phyloP scores from a whole-genome alignment of 345 rosid species.

The Carallia brachiata region DNA sequence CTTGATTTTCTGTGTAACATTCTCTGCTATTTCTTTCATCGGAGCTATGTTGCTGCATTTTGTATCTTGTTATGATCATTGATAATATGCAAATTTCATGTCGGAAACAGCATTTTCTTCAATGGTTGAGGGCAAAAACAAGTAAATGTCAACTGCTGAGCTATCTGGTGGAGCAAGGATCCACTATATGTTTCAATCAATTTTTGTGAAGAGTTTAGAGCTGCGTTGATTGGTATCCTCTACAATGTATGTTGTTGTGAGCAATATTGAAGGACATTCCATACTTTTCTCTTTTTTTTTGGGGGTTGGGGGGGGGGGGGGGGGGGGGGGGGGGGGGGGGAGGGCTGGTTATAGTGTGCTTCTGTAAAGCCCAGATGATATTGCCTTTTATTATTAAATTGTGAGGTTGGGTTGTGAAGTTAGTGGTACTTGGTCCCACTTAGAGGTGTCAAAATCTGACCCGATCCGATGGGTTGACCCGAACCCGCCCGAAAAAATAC shows the following conservation, averaged over 20 bases:
- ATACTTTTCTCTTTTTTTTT: too few relatives aligned
- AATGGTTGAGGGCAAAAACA: slow-evolving; percentile 84
- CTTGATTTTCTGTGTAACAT: slow-evolving; percentile 5
- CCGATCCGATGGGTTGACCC: too few relatives aligned
- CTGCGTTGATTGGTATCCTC: slow-evolving; percentile 24
- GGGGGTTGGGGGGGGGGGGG: too few relatives aligned
- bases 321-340: too few relatives aligned
- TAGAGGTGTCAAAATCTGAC: too few relatives aligned
- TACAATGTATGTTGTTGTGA: not conserved
- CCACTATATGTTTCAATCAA: slow-evolving; percentile 84
- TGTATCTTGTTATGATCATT: slow-evolving; percentile 4
- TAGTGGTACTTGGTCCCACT: too few relatives aligned
- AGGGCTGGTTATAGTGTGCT: too few relatives aligned
- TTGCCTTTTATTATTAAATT: too few relatives aligned
- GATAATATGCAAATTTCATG: slow-evolving; percentile 13
- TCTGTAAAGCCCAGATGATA: too few relatives aligned
- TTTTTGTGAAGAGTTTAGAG: slow-evolving; percentile 90
- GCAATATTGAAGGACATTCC: not conserved
- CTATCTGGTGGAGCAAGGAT: slow-evolving; percentile 96
- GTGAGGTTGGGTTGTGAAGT: too few relatives aligned
- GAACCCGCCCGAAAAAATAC: too few relatives aligned
- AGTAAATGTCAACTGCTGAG: slow-evolving; percentile 91
- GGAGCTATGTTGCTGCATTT: slow-evolving; percentile 1
- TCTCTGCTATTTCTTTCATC: not conserved
- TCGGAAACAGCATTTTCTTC: slow-evolving; percentile 75